Conservation (phyloP, 2,329 filamentous ascomycete species). For the Bertia moriformis region DNA sequence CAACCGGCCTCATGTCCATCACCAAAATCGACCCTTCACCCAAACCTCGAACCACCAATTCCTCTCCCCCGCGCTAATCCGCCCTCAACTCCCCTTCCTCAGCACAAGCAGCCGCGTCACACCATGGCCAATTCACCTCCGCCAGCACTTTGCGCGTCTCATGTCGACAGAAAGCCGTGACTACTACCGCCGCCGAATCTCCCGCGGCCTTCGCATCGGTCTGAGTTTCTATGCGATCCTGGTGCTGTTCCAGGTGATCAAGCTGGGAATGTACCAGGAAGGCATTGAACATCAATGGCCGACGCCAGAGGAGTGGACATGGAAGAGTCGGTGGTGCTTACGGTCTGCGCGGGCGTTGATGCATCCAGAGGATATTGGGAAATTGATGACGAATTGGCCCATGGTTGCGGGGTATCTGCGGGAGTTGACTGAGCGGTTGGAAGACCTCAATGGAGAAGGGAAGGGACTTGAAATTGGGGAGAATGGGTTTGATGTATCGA, state of each 20-base stretch:
- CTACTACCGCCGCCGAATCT: conserved; percentile 44
- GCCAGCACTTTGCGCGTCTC: conserved; percentile 44
- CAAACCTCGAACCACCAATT: conserved; percentile 36
- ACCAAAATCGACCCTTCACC: conserved; percentile 26
- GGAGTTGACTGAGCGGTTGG: conserved; percentile 48
- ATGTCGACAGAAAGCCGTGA: conserved; percentile 65
- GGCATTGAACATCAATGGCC: conserved; percentile 61
- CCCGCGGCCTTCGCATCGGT: conserved; percentile 54
- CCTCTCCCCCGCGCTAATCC: conserved; percentile 12
- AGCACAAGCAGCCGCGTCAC: conserved; percentile 4
- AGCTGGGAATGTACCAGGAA: conserved; percentile 59
- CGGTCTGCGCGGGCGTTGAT: conserved; percentile 45
- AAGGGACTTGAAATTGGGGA: conserved; percentile 42
- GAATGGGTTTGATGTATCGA: conserved; percentile 49
- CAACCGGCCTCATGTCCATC: background rate
- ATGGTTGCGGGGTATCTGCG: conserved; percentile 44
- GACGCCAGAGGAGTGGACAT: conserved; percentile 70
- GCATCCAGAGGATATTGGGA: conserved; percentile 25
- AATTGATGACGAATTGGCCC: conserved; percentile 52
- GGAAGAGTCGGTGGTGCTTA: conserved; percentile 52
- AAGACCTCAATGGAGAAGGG: conserved; percentile 57
- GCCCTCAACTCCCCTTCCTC: conserved; percentile 35
- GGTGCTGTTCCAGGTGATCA: conserved; percentile 41
- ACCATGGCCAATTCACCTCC: conserved; percentile 13
- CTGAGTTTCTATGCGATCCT: conserved; percentile 50